phyloP scores from a whole-genome alignment of 140 eudicot genomes.

The Oenanthe javanica region DNA sequence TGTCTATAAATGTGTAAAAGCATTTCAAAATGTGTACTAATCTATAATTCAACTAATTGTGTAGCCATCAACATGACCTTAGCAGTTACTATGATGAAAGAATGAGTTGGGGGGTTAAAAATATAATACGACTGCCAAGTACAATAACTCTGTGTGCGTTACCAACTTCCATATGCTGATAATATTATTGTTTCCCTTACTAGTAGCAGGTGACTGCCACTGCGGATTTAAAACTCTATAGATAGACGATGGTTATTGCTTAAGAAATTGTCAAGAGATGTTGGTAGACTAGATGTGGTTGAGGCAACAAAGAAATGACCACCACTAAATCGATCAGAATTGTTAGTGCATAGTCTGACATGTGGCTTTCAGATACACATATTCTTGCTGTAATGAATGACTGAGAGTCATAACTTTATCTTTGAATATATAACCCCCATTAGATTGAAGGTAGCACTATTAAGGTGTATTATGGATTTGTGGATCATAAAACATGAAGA shows the following conservation, averaged over 20 bases:
- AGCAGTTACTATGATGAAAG: background rate
- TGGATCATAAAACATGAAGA: no score
- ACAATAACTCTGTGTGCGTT: background rate
- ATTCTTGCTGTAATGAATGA: background rate
- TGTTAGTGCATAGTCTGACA: background rate
- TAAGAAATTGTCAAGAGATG: no score
- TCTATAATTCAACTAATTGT: background rate
- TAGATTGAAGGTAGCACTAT: background rate
- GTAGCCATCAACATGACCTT: background rate
- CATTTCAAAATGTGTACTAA: background rate
- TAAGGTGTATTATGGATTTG: background rate
- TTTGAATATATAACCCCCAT: background rate
- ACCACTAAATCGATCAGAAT: background rate
- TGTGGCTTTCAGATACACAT: background rate
- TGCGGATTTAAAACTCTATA: no score
- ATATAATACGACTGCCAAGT: background rate
- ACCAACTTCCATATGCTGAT: background rate
- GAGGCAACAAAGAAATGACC: background rate
- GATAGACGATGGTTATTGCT: no score
- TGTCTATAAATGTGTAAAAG: constrained; percentile 15
- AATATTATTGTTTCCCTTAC: no score
- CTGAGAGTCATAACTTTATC: no score
- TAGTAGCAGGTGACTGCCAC: no score
- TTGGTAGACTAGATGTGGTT: background rate
- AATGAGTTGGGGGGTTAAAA: background rate